phyloP scores from a whole-genome alignment of 2,329 filamentous ascomycete genomes.

The Sarocladium kiliense region DNA sequence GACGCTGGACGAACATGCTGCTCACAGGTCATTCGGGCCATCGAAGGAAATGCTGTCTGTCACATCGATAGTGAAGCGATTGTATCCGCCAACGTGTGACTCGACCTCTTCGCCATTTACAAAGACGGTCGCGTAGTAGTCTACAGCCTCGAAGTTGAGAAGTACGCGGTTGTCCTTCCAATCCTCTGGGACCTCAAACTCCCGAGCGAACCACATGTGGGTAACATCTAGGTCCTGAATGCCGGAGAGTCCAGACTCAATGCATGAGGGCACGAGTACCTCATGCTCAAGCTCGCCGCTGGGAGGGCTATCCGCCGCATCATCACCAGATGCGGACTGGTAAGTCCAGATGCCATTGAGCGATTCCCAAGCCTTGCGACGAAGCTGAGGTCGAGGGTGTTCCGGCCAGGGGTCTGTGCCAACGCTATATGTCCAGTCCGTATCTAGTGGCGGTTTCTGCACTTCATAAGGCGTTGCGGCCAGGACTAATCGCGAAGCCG shows the following conservation, averaged over 20 bases:
- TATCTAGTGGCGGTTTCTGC: constrained; percentile 35
- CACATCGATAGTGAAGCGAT: constrained; percentile 54
- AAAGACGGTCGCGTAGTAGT: constrained; percentile 53
- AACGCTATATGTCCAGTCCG: constrained; percentile 43
- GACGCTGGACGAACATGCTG: not conserved
- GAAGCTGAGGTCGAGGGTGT: constrained; percentile 52
- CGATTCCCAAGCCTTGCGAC: constrained; percentile 47
- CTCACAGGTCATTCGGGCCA: constrained; percentile 50
- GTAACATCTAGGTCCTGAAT: constrained; percentile 36
- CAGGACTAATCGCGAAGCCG: not conserved
- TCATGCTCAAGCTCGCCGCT: constrained; percentile 28
- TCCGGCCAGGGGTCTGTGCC: constrained; percentile 50
- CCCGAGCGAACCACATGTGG: constrained; percentile 45
- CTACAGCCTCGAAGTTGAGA: constrained; percentile 54
- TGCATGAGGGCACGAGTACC: constrained; percentile 37
- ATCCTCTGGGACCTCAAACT: constrained; percentile 41
- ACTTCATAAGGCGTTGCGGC: constrained; percentile 23
- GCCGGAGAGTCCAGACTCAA: constrained; percentile 43
- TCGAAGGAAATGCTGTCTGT: constrained; percentile 37
- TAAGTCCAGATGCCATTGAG: constrained; percentile 57
- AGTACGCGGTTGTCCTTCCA: constrained; percentile 42
- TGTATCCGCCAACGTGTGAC: constrained; percentile 56
- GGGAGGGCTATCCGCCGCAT: constrained; percentile 16
- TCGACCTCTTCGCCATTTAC: constrained; percentile 49
- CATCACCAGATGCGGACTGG: constrained; percentile 25